Percentiles rank a stretch among this genome's conserved stretches.
phyloP scores from a whole-genome alignment of 805 yeast genomes.

The Torulaspora quercuum region DNA sequence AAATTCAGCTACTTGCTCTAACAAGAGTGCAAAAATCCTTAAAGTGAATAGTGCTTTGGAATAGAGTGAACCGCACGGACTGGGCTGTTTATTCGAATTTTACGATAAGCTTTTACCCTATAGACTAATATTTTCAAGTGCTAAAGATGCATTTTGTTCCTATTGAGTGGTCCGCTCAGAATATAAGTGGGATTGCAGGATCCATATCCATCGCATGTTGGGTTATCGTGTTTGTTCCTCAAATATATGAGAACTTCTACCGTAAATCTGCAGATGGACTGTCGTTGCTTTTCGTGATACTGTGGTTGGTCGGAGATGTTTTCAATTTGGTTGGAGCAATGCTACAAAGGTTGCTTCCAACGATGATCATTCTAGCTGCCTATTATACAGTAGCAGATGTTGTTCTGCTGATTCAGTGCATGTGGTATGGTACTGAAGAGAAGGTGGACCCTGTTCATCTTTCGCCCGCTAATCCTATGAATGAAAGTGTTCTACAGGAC shows the following conservation, averaged over 20 bases:
- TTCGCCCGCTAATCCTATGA: slow-evolving; percentile 84
- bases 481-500: slow-evolving; percentile 59
- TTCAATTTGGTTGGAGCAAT: slow-evolving; percentile 91
- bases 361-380: slow-evolving; percentile 88
- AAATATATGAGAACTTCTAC: slow-evolving; percentile 84
- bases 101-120: too few relatives aligned
- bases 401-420: slow-evolving; percentile 77
- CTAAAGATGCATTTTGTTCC: slow-evolving; percentile 39
- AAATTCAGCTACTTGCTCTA: slow-evolving; percentile 1
- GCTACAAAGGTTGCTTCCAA: slow-evolving; percentile 85
- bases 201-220: slow-evolving; percentile 95
- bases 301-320: slow-evolving; percentile 93
- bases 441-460: slow-evolving; percentile 71
- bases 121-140: not conserved
- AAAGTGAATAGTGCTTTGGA: too few relatives aligned
- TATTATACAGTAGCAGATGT: slow-evolving; percentile 92
- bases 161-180: slow-evolving; percentile 60
- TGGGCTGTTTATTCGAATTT: too few relatives aligned
- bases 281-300: slow-evolving; percentile 75
- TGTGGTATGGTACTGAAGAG: slow-evolving; percentile 61
- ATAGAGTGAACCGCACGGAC: too few relatives aligned
- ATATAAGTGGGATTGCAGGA: slow-evolving; percentile 66
- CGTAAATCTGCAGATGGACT: slow-evolving; percentile 88
- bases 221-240: slow-evolving; percentile 97
- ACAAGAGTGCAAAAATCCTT: not conserved